These are phyloP conservation scores for Aphanomyces stellatus DNA, from an alignment of 352 stramenopile species.

Conservation along the genomic window DNA sequence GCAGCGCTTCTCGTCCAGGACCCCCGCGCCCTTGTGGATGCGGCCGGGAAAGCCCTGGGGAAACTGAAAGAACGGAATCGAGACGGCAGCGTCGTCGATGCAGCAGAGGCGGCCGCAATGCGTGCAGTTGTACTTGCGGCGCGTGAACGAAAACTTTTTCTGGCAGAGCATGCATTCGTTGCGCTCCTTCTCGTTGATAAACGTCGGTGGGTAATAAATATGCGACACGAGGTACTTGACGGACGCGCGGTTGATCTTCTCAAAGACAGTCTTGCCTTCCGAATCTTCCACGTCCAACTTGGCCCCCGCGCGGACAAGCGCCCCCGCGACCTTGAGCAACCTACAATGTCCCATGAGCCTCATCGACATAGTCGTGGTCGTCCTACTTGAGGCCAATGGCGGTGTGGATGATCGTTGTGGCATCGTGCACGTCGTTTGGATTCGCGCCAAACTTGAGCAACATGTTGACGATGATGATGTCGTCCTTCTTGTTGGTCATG, in stretches of 20 bases:
- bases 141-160: constrained; percentile 83
- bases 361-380: constrained; percentile 4
- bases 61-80: constrained; percentile 70
- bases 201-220: constrained; percentile 82
- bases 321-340: constrained; percentile 61
- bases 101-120: constrained; percentile 75
- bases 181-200: constrained; percentile 81
- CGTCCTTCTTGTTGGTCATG: constrained; percentile 77
- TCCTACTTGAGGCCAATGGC: constrained; percentile 34
- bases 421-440: constrained; percentile 85
- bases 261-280: constrained; percentile 76
- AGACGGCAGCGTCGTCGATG: constrained; percentile 51
- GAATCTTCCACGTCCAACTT: constrained; percentile 84
- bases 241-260: constrained; percentile 69
- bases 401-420: constrained; percentile 81
- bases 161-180: constrained; percentile 75
- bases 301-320: constrained; percentile 65
- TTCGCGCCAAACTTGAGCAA: constrained; percentile 82
- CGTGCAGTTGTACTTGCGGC: constrained; percentile 80
- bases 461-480: constrained; percentile 78
- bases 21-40: constrained; percentile 49
- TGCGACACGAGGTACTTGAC: constrained; percentile 63
- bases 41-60: constrained; percentile 76
- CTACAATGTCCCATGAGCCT: constrained; percentile 24
- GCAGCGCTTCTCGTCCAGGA: constrained; percentile 59